A percentile compares a stretch with the other conserved stretches of the same genome.
phyloP scores from a whole-genome alignment of 768 basidiomycete species.

The Austroboletus festivus region DNA sequence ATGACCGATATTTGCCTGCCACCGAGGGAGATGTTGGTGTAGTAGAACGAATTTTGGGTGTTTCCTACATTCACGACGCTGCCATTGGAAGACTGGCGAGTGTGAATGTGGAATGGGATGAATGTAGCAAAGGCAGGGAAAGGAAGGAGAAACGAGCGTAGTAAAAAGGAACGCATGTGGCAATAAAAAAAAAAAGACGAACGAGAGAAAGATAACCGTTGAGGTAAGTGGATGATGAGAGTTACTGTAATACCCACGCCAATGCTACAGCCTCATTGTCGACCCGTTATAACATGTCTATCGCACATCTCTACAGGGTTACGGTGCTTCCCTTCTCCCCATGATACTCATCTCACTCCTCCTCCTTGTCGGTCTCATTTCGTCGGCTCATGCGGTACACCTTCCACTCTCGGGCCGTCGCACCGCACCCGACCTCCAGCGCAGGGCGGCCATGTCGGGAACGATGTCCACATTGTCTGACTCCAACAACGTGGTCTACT shows the following conservation, averaged over 20 bases:
- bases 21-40: constrained; percentile 66
- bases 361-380: constrained; percentile 9
- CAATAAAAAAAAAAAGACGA: not conserved
- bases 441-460: constrained; percentile 30
- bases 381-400: constrained; percentile 12
- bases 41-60: constrained; percentile 71
- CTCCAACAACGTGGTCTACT: constrained; percentile 34
- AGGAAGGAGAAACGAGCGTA: constrained; percentile 6
- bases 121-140: constrained; percentile 27
- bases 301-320: too few species aligned
- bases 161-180: constrained; percentile 29
- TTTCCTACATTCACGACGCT: constrained; percentile 49
- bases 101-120: constrained; percentile 28
- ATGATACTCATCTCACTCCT: constrained; percentile 16
- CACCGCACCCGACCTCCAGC: constrained; percentile 10
- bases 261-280: too few species aligned
- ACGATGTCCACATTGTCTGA: constrained; percentile 26
- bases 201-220: not conserved
- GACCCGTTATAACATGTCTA: too few species aligned
- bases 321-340: not conserved
- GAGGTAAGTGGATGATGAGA: too few species aligned
- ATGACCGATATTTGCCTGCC: constrained; percentile 56
- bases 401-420: constrained; percentile 16
- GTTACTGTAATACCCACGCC: too few species aligned
- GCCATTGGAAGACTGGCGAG: constrained; percentile 25